Conservation (phyloP, 371 early-diverging fungal species). For the Lichtheimia corymbifera region DNA sequence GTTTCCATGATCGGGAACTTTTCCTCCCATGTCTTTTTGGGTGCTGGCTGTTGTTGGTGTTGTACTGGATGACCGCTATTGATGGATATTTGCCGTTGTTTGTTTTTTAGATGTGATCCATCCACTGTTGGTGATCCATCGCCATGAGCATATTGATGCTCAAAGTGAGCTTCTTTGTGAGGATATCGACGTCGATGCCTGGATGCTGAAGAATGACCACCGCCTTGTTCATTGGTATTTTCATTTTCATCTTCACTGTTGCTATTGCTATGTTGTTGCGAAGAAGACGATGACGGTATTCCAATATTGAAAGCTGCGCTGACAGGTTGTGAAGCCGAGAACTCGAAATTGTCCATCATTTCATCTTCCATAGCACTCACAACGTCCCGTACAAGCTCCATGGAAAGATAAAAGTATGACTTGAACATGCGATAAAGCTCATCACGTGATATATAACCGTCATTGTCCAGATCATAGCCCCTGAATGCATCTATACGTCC, state of each 20-base stretch:
- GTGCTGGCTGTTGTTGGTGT: constrained; percentile 1
- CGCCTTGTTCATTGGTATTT: constrained; percentile 1
- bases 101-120: constrained; percentile 16
- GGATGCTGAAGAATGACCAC: no score
- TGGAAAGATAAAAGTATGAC: constrained; percentile 86
- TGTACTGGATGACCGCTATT: background rate
- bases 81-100: constrained; percentile 4
- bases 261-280: constrained; percentile 17
- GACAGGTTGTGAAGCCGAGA: constrained; percentile 89
- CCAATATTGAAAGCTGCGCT: constrained; percentile 90
- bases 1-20: constrained; percentile 87
- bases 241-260: constrained; percentile 19
- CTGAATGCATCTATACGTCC: constrained; percentile 75
- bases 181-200: constrained; percentile 30
- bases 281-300: constrained; percentile 53
- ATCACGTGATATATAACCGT: constrained; percentile 81
- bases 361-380: constrained; percentile 90
- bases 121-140: constrained; percentile 1
- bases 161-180: constrained; percentile 40
- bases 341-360: constrained; percentile 88
- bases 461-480: constrained; percentile 91
- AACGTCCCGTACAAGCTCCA: constrained; percentile 88
- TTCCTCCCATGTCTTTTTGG: constrained; percentile 53
- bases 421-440: constrained; percentile 90
- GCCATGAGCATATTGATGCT: constrained; percentile 22